These are phyloP conservation scores for Picea glauca DNA, from an alignment of 75 land plant genomes.

Conservation along the genomic window DNA sequence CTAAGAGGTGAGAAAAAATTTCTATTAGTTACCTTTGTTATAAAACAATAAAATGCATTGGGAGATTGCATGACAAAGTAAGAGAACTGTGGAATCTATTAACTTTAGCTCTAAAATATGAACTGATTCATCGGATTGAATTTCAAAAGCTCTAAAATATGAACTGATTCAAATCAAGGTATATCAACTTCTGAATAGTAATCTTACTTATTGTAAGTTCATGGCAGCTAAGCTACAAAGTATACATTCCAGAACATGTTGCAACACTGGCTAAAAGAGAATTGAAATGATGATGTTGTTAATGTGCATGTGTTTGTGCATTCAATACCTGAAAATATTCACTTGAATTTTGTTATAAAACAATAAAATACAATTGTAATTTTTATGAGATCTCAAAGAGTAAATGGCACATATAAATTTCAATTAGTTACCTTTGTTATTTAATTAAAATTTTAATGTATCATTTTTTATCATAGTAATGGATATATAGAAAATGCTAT, in stretches of 20 bases:
- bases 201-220: neutral
- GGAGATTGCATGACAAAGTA: neutral
- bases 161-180: neutral
- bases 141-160: neutral
- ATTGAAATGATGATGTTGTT: slow-evolving; percentile 40
- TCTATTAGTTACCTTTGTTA: too few species aligned
- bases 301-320: neutral
- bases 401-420: neutral
- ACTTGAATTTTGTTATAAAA: too few species aligned
- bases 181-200: neutral
- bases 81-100: neutral
- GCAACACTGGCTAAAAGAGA: slow-evolving; percentile 56
- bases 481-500: too few species aligned
- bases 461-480: too few species aligned
- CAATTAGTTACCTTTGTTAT: neutral
- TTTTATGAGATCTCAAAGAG: too few species aligned
- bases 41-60: too few species aligned
- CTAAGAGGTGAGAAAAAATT: too few species aligned
- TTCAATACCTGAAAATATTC: neutral
- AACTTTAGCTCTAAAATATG: neutral
- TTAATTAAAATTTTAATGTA: too few species aligned
- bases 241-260: slow-evolving; percentile 62
- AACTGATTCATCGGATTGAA: neutral
- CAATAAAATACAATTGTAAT: too few species aligned
- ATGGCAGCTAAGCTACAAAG: slow-evolving; percentile 67